Evolutionary conservation across 306 rosid genomes (phyloP), one percentile per base, ranked within the genome.

Genomic region (Vigna unguiculata): DNA sequence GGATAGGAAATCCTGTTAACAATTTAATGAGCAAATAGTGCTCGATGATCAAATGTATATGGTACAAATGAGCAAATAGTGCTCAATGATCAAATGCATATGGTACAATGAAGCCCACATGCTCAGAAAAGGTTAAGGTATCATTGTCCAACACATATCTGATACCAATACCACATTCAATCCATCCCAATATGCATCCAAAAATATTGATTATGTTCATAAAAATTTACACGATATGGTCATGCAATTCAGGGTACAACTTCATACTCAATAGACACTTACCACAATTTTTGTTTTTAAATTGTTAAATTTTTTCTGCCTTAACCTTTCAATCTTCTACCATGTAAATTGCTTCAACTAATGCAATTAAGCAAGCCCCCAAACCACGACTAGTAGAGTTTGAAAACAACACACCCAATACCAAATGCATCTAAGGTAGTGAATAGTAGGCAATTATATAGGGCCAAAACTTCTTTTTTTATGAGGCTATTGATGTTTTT

Each of bases 31-130:
- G 16, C 22, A 77, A 57, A 70, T 41, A 48, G 53, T 45, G 22
- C 57, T 63, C 53, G 20, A 17, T n/a, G 34, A 67, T 76, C 51
- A 64, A 55, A 71, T 62, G 64, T 54, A 66, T 54, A 53, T 46
- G 20, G 53, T 20, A 24, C 5, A 19, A 10, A 71, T 24, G 2
- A 32, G 16, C 22, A 77, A 57, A 70, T 41, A 48, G 53, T 45
- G 22, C 57, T 63, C 53, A 28, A 17, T n/a, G 34, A 67, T 76
- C 51, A 64, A 55, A 71, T 62, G 64, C 62, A 66, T 54, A 53
- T 46, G 20, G 53, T 20, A 24, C 5, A 19, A 10, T 21, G 30
- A 34, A 34, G 38, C 3, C 61, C 32, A 53, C 15, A 53, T 20
- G 10, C 15, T 9, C 32, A 54, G 10, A 20, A 53, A 54, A 10